Evolutionary conservation across 257 asterid genomes (phyloP), one percentile per base, ranked within the genome.

Genomic region (Nicotiana benthamiana): DNA sequence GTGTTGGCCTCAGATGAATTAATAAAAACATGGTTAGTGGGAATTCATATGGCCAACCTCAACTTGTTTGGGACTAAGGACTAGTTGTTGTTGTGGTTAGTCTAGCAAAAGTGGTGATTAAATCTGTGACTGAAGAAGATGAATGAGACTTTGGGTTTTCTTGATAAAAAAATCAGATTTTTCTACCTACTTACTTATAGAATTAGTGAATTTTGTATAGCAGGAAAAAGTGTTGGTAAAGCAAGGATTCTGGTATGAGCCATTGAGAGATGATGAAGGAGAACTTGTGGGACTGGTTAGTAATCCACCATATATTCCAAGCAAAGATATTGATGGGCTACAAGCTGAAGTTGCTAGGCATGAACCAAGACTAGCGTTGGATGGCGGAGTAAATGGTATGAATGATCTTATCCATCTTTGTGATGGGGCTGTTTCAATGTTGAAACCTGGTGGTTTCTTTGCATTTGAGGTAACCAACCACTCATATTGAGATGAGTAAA

Each of bases 241-340:
- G 88, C 88, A 82, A 86, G 98, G 98, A 68, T 88, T 92, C 30
- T 95, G 99, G 99, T 94, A 89, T 74, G 97, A 94, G 68, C 97
- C 99, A 9, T 82, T 95, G 81, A 87, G 84, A 85, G 89, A 85
- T 32, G 70, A 83, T 46, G 89, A 85, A 84, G 93, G 94, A 70
- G 85, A 80, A 65, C 82, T 94, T 40, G 77, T 83, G 32, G 99
- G 99, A 51, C 36, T 96, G 32, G 95, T 94, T 5, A 94, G 98
- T 82, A 96, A 96, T 83, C 99, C 97, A 54, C 98, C 97, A 0
- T 94, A 94, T 66, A 94, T 96, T 24, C 98, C 99, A 4, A 92
- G 91, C 75, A 87, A 84, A 83, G 84, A 89, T 16, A 87, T 96
- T 22, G 82, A 87, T 48, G 93, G 92, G 34, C 85, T 96, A 43